A percentile compares a stretch with the other conserved stretches of the same genome.
These are phyloP conservation scores for Vanrija sp. DNA, from an alignment of 1,284 basidiomycete species.

Conservation along the genomic window DNA sequence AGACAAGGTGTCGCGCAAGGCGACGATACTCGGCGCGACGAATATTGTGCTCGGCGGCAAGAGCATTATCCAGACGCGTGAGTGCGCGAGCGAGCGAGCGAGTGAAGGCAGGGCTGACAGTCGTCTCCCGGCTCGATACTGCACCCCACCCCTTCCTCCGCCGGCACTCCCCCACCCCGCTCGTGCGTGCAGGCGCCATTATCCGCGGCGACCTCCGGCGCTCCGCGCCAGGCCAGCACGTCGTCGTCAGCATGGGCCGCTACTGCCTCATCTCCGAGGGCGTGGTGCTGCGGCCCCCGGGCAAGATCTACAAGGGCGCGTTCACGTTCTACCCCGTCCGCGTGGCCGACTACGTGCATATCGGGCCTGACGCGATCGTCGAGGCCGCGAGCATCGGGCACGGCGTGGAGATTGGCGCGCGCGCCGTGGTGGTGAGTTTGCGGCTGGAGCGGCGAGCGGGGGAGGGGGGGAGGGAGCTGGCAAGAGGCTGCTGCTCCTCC, in stretches of 20 bases:
- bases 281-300: slow-evolving; percentile 67
- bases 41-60: slow-evolving; percentile 98
- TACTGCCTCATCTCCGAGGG: slow-evolving; percentile 89
- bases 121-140: background rate
- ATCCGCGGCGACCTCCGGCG: slow-evolving; percentile 49
- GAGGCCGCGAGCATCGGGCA: slow-evolving; percentile 94
- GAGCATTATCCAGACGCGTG: slow-evolving; percentile 81
- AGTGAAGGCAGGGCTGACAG: background rate
- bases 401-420: slow-evolving; percentile 90
- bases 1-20: slow-evolving; percentile 86
- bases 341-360: slow-evolving; percentile 89
- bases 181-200: slow-evolving; percentile 25
- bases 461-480: too few relatives aligned
- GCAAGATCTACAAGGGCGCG: slow-evolving; percentile 57
- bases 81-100: slow-evolving; percentile 6
- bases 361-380: slow-evolving; percentile 79
- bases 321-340: slow-evolving; percentile 99
- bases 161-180: background rate
- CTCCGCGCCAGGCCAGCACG: slow-evolving; percentile 78
- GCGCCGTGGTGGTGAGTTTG: slow-evolving; percentile 79
- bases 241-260: slow-evolving; percentile 85
- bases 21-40: slow-evolving; percentile 88
- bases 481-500: background rate
- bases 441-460: background rate
- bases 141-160: too few relatives aligned